Evolutionary conservation across 192 early-diverging fungal genomes (phyloP).

Genomic region (Irineochytrium annulatum): DNA sequence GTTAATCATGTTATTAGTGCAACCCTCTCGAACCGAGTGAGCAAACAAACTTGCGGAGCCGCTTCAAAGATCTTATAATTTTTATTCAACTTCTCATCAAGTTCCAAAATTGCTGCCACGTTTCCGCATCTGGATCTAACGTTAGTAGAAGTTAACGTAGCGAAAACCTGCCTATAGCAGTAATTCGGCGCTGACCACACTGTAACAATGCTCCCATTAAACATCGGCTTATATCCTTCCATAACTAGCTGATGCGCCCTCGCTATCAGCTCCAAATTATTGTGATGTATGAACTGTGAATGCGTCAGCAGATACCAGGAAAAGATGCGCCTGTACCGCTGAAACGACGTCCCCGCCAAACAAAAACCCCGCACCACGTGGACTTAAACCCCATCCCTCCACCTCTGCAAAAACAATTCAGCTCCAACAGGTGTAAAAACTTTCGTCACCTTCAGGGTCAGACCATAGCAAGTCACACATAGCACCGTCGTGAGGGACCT

Average conservation of each 20-base stretch:
- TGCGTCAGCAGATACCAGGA: background rate
- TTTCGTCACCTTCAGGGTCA: conserved; percentile 74
- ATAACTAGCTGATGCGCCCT: conserved; percentile 94
- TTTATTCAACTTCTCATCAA: conserved; percentile 83
- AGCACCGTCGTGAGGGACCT: conserved; percentile 96
- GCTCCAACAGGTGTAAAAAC: background rate
- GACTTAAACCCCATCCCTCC: conserved; percentile 90
- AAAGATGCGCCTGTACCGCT: conserved; percentile 21
- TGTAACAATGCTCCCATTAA: conserved; percentile 91
- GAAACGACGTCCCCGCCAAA: conserved; percentile 92
- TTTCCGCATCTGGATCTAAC: conserved; percentile 78
- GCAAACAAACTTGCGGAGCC: conserved; percentile 66
- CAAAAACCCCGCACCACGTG: conserved; percentile 92
- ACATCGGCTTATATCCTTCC: conserved; percentile 97
- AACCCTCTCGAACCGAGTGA: conserved; percentile 1
- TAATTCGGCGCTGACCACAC: conserved; percentile 99
- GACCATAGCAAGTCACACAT: conserved; percentile 99
- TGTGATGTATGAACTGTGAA: conserved; percentile 51
- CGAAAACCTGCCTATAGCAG: conserved; percentile 71
- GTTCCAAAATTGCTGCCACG: conserved; percentile 92
- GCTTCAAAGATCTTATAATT: conserved; percentile 94
- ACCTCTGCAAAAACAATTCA: conserved; percentile 32
- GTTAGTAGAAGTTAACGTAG: background rate
- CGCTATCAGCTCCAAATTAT: conserved; percentile 58
- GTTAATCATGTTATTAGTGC: background rate